Percentiles rank a stretch among this genome's conserved stretches.
Evolutionary conservation across 2,329 filamentous ascomycete genomes (phyloP).

Genomic region (Aspergillus sp.): DNA sequence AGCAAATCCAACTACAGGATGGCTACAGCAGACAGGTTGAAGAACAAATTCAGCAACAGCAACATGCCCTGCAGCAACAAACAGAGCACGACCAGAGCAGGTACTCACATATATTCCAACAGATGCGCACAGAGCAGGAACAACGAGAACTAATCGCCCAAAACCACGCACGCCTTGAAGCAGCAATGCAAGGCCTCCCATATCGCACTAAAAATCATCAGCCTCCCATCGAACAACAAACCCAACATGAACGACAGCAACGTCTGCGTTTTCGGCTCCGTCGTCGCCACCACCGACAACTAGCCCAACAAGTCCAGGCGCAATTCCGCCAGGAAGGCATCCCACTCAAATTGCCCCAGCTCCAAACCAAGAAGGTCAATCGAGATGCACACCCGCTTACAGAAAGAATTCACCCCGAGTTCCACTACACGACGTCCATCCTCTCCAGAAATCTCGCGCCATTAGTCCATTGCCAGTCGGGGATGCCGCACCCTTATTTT

Average conservation of each 20-base stretch:
- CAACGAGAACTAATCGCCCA: neutral
- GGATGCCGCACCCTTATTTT: conserved; percentile 38
- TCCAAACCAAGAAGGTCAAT: too few species aligned
- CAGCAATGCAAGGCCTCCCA: neutral
- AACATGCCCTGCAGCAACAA: neutral
- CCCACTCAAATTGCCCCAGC: neutral
- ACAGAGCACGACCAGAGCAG: neutral
- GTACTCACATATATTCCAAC: neutral
- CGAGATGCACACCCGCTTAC: neutral
- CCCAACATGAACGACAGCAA: neutral
- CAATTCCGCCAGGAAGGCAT: too few species aligned
- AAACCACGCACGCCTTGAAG: neutral
- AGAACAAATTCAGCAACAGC: neutral
- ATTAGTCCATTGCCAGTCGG: conserved; percentile 38
- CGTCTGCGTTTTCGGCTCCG: neutral
- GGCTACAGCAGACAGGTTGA: neutral
- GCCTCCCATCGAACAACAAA: neutral
- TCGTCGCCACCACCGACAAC: neutral
- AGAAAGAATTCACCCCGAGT: neutral
- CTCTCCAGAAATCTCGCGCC: conserved; percentile 33
- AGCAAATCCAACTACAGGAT: neutral
- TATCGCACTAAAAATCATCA: too few species aligned
- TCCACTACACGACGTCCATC: conserved; percentile 22
- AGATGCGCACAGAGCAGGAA: neutral
- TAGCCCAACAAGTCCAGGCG: neutral